Evolutionary conservation across 352 stramenopile genomes (phyloP).

Genomic region (Thalassiosira hispida): DNA sequence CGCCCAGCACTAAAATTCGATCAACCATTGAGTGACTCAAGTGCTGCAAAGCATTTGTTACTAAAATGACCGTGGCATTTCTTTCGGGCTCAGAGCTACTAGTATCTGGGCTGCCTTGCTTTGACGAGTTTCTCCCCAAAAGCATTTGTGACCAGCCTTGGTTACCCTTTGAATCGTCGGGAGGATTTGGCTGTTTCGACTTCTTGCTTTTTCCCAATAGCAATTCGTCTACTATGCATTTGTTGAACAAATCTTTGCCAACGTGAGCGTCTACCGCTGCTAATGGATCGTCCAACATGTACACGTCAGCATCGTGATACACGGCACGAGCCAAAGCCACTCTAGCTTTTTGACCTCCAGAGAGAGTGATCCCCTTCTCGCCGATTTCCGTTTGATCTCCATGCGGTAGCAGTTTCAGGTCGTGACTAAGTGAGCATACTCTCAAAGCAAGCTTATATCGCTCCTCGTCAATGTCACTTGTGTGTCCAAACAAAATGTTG

Average conservation of each 20-base stretch:
- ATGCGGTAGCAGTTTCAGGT: slow-evolving; percentile 89
- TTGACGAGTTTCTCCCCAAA: background rate
- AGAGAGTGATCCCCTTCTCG: slow-evolving; percentile 97
- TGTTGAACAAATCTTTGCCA: slow-evolving; percentile 91
- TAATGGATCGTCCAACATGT: slow-evolving; percentile 97
- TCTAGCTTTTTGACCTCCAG: slow-evolving; percentile 92
- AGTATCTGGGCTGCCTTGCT: slow-evolving; percentile 20
- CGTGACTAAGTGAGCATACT: slow-evolving; percentile 87
- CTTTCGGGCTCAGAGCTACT: slow-evolving; percentile 54
- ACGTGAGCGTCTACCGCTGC: slow-evolving; percentile 97
- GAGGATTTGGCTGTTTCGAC: background rate
- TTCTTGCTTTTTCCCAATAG: slow-evolving; percentile 48
- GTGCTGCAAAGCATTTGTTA: slow-evolving; percentile 94
- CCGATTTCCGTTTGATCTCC: slow-evolving; percentile 97
- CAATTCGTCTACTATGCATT: slow-evolving; percentile 89
- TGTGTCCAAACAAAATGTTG: slow-evolving; percentile 95
- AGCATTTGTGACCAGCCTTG: too few relatives aligned
- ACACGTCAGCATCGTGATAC: slow-evolving; percentile 93
- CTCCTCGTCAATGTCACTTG: slow-evolving; percentile 64
- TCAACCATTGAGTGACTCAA: slow-evolving; percentile 72
- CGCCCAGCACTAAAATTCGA: slow-evolving; percentile 76
- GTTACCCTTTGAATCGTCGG: background rate
- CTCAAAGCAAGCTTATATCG: slow-evolving; percentile 84
- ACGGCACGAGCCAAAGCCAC: slow-evolving; percentile 92
- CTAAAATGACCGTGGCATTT: slow-evolving; percentile 87